Evolutionary conservation across 1,139 yeast genomes (phyloP).

Genomic region (Pichia inconspicua): DNA sequence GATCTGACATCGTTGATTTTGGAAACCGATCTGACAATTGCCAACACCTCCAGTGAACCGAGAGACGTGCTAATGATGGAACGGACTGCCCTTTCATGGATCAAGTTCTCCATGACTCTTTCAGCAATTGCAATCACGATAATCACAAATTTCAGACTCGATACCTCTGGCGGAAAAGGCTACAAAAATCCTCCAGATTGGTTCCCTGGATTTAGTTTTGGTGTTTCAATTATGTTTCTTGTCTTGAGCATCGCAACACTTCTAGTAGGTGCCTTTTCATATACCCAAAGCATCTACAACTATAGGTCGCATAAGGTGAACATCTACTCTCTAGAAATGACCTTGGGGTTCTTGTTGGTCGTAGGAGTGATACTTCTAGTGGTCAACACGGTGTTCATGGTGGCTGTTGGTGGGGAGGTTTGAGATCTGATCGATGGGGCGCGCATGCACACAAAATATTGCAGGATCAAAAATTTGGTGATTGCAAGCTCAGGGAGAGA

Average conservation of each 20-base stretch:
- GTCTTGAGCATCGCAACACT: slow-evolving; percentile 36
- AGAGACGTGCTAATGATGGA: slow-evolving; percentile 57
- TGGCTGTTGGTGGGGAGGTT: slow-evolving; percentile 5
- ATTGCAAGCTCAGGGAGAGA: too few species aligned
- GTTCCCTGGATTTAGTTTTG: slow-evolving; percentile 29
- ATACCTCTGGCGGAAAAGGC: slow-evolving; percentile 22
- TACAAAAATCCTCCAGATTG: slow-evolving; percentile 1
- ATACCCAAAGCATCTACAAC: slow-evolving; percentile 39
- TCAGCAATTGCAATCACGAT: slow-evolving; percentile 47
- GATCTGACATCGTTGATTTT: too few species aligned
- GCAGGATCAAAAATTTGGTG: too few species aligned
- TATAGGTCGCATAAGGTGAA: slow-evolving; percentile 39
- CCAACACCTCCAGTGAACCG: too few species aligned
- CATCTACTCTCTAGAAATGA: slow-evolving; percentile 35
- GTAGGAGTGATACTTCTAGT: slow-evolving; percentile 38
- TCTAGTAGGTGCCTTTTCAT: slow-evolving; percentile 37
- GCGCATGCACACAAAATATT: neutral
- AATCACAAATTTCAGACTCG: slow-evolving; percentile 42
- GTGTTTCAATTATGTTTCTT: slow-evolving; percentile 29
- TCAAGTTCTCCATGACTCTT: slow-evolving; percentile 43
- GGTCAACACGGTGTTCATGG: slow-evolving; percentile 30
- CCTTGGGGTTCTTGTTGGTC: slow-evolving; percentile 34
- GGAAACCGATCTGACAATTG: too few species aligned
- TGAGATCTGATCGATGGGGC: neutral
- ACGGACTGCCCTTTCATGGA: slow-evolving; percentile 47